phyloP scores from a whole-genome alignment of 208 protist species.

The Acanthamoeba polyphaga region DNA sequence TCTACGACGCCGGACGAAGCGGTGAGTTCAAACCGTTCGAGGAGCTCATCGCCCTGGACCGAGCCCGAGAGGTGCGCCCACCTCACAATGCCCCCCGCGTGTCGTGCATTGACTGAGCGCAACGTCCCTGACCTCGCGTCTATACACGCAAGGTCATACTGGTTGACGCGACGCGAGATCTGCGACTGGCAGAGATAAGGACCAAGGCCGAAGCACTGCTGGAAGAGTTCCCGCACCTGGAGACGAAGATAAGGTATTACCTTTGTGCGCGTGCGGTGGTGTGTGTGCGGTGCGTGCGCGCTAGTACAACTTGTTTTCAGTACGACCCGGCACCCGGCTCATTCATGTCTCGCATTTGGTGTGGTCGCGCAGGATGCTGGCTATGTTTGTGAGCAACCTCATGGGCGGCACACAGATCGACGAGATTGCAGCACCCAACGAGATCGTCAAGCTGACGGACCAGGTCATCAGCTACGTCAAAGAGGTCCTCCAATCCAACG shows the following conservation, averaged over 20 bases:
- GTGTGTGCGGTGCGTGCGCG: not conserved
- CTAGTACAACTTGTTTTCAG: not conserved
- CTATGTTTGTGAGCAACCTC: slow-evolving; percentile 52
- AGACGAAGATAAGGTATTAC: slow-evolving; percentile 29
- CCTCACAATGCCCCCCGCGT: too few relatives aligned
- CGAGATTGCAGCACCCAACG: slow-evolving; percentile 19
- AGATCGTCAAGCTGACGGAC: slow-evolving; percentile 3
- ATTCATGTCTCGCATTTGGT: not conserved
- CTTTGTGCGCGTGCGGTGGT: too few relatives aligned
- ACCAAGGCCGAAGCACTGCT: slow-evolving; percentile 5
- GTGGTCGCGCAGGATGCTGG: not conserved
- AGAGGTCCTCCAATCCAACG: slow-evolving; percentile 42
- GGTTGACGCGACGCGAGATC: slow-evolving; percentile 28
- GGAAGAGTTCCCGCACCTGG: slow-evolving; percentile 22
- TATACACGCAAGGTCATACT: not conserved
- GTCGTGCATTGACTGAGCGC: not conserved
- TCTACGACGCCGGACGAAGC: slow-evolving; percentile 18
- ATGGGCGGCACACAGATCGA: slow-evolving; percentile 56
- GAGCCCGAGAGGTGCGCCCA: not conserved
- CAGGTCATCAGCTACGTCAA: slow-evolving; percentile 25
- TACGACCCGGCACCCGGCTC: not conserved
- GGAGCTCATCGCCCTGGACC: not conserved
- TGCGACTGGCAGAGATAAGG: not conserved
- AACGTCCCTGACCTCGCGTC: too few relatives aligned
- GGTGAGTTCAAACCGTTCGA: slow-evolving; percentile 7